These are phyloP conservation scores for Neurospora sp. DNA, from an alignment of 495 filamentous ascomycete species.

Conservation along the genomic window DNA sequence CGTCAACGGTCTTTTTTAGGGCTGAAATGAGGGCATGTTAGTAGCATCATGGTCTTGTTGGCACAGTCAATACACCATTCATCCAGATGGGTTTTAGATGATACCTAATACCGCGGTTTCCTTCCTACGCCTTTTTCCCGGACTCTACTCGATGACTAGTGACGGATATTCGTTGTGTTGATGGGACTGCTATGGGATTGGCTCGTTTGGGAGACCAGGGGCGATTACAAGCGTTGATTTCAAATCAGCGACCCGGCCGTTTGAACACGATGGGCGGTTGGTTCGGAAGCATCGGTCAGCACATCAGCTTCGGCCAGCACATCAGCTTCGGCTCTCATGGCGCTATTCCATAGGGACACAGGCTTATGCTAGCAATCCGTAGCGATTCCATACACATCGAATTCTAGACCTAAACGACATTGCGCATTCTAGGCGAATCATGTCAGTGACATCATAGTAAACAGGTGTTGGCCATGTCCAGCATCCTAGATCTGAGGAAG, in stretches of 20 bases:
- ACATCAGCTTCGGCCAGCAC: not conserved
- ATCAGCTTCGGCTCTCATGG: not conserved
- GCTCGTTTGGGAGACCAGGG: not conserved
- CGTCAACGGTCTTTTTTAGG: conserved; percentile 24
- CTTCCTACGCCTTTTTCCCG: not conserved
- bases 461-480: not conserved
- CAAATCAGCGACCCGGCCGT: not conserved
- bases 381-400: not conserved
- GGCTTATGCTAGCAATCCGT: not conserved
- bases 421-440: not conserved
- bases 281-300: not conserved
- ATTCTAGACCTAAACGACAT: not conserved
- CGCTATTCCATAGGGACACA: not conserved
- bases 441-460: not conserved
- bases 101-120: not conserved
- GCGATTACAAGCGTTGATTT: not conserved
- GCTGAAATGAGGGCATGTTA: conserved; percentile 24
- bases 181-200: not conserved
- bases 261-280: not conserved
- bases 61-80: conserved; percentile 26
- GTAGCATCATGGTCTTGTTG: conserved; percentile 17
- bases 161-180: not conserved
- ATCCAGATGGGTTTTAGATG: conserved; percentile 8
- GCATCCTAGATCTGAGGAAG: not conserved
- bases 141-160: not conserved